Evolutionary conservation across 352 stramenopile species (phyloP).

Genomic region (Phytophthora colocasiae): DNA sequence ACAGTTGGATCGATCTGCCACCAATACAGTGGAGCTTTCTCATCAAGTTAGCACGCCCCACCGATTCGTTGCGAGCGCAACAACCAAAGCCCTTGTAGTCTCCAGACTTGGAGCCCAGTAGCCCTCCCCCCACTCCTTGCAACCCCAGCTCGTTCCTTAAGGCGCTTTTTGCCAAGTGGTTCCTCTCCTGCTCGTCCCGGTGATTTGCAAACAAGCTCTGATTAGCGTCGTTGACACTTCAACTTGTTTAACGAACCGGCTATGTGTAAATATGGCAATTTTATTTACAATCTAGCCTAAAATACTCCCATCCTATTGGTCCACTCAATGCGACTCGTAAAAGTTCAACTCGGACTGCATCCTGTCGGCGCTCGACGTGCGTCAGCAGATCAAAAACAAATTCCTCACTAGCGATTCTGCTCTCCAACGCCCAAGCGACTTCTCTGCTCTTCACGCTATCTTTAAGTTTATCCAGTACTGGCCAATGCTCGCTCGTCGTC

Average conservation of each 20-base stretch:
- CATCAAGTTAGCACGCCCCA: no score
- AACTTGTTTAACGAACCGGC: conserved; percentile 14
- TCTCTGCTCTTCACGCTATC: background rate
- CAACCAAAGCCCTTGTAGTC: background rate
- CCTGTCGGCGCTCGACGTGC: conserved; percentile 4
- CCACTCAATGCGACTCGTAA: conserved; percentile 2
- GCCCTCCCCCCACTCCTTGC: no score
- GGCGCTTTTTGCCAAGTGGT: conserved; percentile 9
- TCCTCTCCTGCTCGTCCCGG: background rate
- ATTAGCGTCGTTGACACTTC: conserved; percentile 12
- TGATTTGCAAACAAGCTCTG: conserved; percentile 20
- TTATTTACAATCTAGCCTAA: conserved; percentile 12
- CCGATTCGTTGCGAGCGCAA: background rate
- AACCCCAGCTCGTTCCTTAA: background rate
- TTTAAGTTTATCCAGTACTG: background rate
- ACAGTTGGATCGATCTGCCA: conserved; percentile 15
- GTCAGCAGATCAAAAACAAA: conserved; percentile 2
- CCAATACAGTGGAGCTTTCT: background rate
- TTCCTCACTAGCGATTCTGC: conserved; percentile 22
- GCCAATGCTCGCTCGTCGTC: conserved; percentile 39
- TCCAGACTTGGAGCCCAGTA: background rate
- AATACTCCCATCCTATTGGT: conserved; percentile 13
- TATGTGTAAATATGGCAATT: conserved; percentile 4
- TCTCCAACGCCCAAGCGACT: conserved; percentile 4
- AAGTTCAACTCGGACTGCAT: conserved; percentile 25